Percentiles rank a stretch among this genome's conserved stretches.
phyloP scores from a whole-genome alignment of 78 protist species.

The Chrysochromulina parva region DNA sequence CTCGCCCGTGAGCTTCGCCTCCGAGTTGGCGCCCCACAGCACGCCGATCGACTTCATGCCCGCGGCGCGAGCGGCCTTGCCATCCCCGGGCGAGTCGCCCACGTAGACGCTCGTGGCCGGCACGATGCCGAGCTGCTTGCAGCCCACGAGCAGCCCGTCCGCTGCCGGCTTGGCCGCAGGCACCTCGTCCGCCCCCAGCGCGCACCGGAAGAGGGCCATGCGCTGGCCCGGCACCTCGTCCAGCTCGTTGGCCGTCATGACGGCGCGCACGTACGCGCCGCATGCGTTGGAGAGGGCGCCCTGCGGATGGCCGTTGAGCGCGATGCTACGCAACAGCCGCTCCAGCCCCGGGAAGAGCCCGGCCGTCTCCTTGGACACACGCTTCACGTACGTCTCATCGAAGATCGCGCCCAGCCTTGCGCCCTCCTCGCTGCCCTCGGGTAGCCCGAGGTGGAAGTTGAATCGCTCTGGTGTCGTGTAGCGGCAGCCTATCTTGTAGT shows the following conservation, averaged over 20 bases:
- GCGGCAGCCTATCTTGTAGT: not conserved
- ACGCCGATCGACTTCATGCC: not conserved
- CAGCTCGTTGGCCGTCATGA: not conserved
- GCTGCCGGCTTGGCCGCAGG: not conserved
- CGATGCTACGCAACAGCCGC: not conserved
- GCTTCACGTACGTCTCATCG: not conserved
- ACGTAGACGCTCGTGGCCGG: not conserved
- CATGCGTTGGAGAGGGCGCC: not conserved
- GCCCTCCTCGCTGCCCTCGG: not conserved
- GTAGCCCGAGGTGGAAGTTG: not conserved
- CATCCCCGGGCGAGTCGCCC: not conserved
- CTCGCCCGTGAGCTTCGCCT: not conserved
- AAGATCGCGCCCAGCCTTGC: not conserved
- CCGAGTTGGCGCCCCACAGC: not conserved
- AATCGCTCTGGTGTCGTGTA: not conserved
- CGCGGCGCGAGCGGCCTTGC: not conserved
- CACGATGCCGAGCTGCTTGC: not conserved
- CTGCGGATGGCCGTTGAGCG: not conserved
- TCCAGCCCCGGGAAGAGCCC: not conserved
- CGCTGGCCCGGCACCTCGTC: not conserved
- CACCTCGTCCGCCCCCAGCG: not conserved
- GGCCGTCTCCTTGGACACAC: not conserved
- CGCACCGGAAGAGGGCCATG: not conserved
- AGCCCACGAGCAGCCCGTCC: not conserved
- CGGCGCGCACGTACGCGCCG: slow-evolving; percentile 4